Evolutionary conservation across 2,329 filamentous ascomycete species (phyloP).

Genomic region (Pochonia chlamydosporia): DNA sequence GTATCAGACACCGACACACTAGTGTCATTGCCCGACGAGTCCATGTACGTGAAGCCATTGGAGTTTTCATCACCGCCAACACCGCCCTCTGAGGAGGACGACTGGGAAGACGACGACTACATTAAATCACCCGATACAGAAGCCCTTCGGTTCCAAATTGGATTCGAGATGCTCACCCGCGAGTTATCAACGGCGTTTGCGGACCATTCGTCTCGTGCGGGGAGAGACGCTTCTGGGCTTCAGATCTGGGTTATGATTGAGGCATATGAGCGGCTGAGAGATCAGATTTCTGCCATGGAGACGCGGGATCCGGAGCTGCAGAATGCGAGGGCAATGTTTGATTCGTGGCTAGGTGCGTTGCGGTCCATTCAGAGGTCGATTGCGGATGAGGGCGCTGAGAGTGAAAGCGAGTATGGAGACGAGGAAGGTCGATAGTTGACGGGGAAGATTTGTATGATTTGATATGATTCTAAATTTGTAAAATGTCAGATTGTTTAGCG

Average conservation of each 20-base stretch:
- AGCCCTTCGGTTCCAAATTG: conserved; percentile 42
- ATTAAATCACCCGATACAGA: conserved; percentile 16
- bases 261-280: conserved; percentile 48
- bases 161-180: conserved; percentile 42
- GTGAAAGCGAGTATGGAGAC: conserved; percentile 23
- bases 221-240: conserved; percentile 35
- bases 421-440: conserved; percentile 6
- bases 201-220: conserved; percentile 16
- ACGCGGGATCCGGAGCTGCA: conserved; percentile 24
- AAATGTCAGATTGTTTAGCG: no score
- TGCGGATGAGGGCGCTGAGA: conserved; percentile 15
- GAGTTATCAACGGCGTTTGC: conserved; percentile 41
- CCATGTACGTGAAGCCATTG: conserved; percentile 40
- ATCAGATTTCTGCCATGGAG: conserved; percentile 34
- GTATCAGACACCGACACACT: conserved; percentile 40
- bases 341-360: conserved; percentile 45
- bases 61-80: conserved; percentile 37
- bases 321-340: conserved; percentile 34
- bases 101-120: conserved; percentile 3
- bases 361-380: conserved; percentile 37
- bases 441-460: no score
- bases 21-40: conserved; percentile 40
- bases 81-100: conserved; percentile 18
- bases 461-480: no score
- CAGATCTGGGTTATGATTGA: conserved; percentile 55